phyloP scores from a whole-genome alignment of 768 basidiomycete species.

The Roridomyces roridus region DNA sequence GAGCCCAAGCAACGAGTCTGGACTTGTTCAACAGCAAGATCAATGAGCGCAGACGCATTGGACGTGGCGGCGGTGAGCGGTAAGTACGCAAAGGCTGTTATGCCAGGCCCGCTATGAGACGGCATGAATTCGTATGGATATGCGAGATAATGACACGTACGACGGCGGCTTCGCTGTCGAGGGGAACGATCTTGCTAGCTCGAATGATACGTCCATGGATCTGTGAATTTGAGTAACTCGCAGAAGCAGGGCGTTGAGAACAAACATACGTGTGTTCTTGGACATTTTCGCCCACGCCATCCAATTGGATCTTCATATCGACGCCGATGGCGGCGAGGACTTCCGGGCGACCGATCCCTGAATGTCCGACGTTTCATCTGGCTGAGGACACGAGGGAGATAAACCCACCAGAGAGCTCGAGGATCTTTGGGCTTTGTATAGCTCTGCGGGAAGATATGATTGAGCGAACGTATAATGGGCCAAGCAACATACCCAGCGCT shows the following conservation, averaged over 20 bases:
- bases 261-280: conserved; percentile 50
- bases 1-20: conserved; percentile 26
- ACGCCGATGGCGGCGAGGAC: conserved; percentile 47
- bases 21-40: conserved; percentile 7
- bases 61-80: conserved; percentile 30
- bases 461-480: not conserved
- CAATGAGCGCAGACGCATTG: not conserved
- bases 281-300: conserved; percentile 60
- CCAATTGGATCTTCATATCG: conserved; percentile 32
- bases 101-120: no score
- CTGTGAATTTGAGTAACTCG: not conserved
- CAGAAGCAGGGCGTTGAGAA: not conserved
- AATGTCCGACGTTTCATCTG: not conserved
- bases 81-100: conserved; percentile 36
- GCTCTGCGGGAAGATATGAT: not conserved
- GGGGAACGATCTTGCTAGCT: conserved; percentile 24
- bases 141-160: no score
- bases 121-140: no score
- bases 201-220: conserved; percentile 6
- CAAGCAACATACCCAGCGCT: conserved; percentile 46
- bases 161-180: no score
- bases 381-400: no score
- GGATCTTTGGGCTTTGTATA: conserved; percentile 3
- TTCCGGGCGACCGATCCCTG: conserved; percentile 11
- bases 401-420: no score